Evolutionary conservation across 2,329 filamentous ascomycete genomes (phyloP).

Genomic region (Fusarium sp.): DNA sequence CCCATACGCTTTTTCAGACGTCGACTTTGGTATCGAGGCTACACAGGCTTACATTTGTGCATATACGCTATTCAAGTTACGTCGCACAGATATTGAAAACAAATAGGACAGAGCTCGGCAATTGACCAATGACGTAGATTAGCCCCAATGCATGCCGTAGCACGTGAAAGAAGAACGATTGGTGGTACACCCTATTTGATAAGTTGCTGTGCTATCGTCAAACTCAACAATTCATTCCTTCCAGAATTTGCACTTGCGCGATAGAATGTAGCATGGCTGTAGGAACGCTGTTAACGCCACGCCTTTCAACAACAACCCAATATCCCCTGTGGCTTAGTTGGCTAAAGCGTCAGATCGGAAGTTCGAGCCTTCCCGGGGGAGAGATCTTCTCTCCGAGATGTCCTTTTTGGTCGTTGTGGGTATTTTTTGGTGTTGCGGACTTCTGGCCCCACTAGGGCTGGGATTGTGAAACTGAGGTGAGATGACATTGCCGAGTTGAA

Average conservation of each 20-base stretch:
- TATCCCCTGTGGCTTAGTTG: slow-evolving; percentile 46
- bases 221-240: not conserved
- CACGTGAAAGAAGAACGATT: not conserved
- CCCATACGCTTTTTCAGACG: not conserved
- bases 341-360: slow-evolving; percentile 49
- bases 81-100: not conserved
- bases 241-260: not conserved
- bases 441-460: slow-evolving; percentile 27
- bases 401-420: slow-evolving; percentile 27
- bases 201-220: not conserved
- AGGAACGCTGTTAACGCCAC: fast-evolving
- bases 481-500: not conserved
- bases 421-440: slow-evolving; percentile 17
- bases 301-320: not conserved
- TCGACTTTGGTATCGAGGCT: not conserved
- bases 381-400: slow-evolving; percentile 28
- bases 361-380: slow-evolving; percentile 51
- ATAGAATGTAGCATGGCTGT: not conserved
- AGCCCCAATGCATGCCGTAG: not conserved
- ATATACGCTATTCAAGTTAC: not conserved
- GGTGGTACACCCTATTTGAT: not conserved
- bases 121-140: not conserved
- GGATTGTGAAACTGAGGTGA: slow-evolving; percentile 20
- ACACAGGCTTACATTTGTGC: not conserved
- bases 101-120: not conserved